Evolutionary conservation across 163 green algal genomes (phyloP), one percentile per base, ranked within the genome.

Genomic region (Scenedesmus sp.): DNA sequence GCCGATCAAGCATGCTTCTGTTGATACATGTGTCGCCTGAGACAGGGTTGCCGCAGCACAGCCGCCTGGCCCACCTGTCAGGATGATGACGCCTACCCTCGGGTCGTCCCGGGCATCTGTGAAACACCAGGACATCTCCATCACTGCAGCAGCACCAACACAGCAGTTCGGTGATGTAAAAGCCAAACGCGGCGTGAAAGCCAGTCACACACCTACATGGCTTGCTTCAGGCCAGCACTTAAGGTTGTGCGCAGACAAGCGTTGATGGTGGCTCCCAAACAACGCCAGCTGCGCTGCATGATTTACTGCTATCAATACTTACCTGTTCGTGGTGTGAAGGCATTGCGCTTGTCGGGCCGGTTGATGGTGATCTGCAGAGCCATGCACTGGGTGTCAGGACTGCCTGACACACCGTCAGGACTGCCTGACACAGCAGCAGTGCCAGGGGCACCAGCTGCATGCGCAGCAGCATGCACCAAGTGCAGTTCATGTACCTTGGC

Each of bases 301-400:
- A 26, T 55, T 52, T 16, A 26, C 16, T 54, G 8, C 15, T 52
- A 7, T 26, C 70, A 56, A 34, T 55, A 54, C 90, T 88, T 79
- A 98, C 96, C 94, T 88, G 98, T 99, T 52, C 94, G 93, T 3
- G 98, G 98, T 4, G 94, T 97, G 95, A 99, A 99, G 1, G 98
- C 98, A 87, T 99, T 99, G n/a, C 98, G 94, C 89, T 96, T 97
- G 20, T 99, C 91, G 23, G 98, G 98, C 1, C 98, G 92, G 92
- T 99, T 99, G 93, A 99, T 99, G 66, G 96, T 99, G 34, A 99
- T 98, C 97, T 99, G 82, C 66, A 82, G 34, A 46, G 26, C 16
- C 34, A 46, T n/a, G 16, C 81, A 64, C 16, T 23, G 16, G 5
- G 34, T 86, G 52, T 66, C 81, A 86, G 81, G 54, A 66, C 55